phyloP scores from a whole-genome alignment of 2,329 filamentous ascomycete species.

The Pleurostoma richardsiae region DNA sequence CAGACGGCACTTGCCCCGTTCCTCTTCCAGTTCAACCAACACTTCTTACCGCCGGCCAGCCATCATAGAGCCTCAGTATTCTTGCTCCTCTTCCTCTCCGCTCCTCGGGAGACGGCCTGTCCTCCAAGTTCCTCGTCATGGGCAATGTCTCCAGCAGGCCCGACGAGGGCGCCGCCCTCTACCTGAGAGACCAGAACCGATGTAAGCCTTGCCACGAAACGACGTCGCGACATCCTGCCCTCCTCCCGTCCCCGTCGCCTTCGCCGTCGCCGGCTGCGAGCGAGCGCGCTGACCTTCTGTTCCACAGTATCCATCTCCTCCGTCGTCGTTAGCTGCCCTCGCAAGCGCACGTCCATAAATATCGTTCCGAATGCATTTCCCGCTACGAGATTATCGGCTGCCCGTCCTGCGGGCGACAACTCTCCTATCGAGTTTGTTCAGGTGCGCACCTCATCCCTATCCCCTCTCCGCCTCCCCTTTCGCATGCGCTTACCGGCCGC shows the following conservation, averaged over 20 bases:
- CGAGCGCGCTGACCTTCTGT: conserved; percentile 10
- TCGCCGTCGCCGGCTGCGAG: no score
- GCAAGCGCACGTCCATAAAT: conserved; percentile 70
- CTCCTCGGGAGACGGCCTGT: conserved; percentile 15
- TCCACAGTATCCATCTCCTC: conserved; percentile 77
- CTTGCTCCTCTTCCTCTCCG: not conserved
- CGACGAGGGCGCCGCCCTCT: conserved; percentile 76
- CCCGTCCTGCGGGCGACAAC: conserved; percentile 68
- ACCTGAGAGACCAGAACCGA: conserved; percentile 86
- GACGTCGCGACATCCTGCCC: conserved; percentile 4
- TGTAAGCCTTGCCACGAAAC: conserved; percentile 51
- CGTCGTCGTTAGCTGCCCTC: conserved; percentile 74
- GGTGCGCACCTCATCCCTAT: conserved; percentile 44
- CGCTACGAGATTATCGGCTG: conserved; percentile 69
- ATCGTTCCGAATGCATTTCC: conserved; percentile 85
- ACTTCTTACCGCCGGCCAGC: no score
- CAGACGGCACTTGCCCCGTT: no score
- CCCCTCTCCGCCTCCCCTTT: conserved; percentile 1
- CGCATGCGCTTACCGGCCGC: not conserved
- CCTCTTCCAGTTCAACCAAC: no score
- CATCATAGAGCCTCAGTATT: no score
- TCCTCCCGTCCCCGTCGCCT: conserved; percentile 3
- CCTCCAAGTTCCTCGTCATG: conserved; percentile 55
- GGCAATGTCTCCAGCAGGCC: conserved; percentile 86
- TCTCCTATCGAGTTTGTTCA: conserved; percentile 85